Evolutionary conservation across 768 basidiomycete species (phyloP).

Genomic region (Kwoniella sp.): DNA sequence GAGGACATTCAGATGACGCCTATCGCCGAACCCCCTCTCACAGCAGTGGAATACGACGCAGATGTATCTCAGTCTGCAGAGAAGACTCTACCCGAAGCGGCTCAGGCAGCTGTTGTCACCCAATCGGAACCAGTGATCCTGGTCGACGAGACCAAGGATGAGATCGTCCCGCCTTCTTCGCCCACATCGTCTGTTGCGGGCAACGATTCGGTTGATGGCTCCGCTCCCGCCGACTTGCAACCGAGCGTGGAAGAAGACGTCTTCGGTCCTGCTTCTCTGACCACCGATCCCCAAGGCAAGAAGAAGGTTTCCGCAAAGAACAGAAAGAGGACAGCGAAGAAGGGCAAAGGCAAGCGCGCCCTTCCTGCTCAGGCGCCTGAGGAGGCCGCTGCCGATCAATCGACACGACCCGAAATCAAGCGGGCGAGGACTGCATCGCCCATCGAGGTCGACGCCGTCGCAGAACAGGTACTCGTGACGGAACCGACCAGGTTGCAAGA

Average conservation of each 20-base stretch:
- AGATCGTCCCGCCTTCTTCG: slow-evolving; percentile 11
- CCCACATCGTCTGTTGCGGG: slow-evolving; percentile 1
- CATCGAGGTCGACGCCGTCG: too few relatives aligned
- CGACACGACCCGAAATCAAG: too few relatives aligned
- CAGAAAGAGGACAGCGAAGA: not conserved
- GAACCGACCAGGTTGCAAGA: not conserved
- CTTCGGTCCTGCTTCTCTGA: slow-evolving; percentile 26
- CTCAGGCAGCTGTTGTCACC: not conserved
- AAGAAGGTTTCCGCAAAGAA: slow-evolving; percentile 1
- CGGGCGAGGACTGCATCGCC: too few relatives aligned
- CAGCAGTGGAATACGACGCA: slow-evolving; percentile 29
- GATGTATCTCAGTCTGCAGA: slow-evolving; percentile 29
- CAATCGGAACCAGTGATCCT: not conserved
- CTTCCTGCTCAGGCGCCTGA: not conserved
- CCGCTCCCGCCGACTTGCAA: not conserved
- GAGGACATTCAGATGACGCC: not conserved
- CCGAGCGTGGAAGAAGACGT: slow-evolving; percentile 16
- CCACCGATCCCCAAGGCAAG: not conserved
- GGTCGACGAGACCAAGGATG: slow-evolving; percentile 1
- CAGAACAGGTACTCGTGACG: too few relatives aligned
- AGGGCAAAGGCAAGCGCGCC: not conserved
- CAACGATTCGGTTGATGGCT: not conserved
- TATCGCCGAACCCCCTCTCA: not conserved
- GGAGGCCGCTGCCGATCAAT: not conserved
- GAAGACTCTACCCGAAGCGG: not conserved